Evolutionary conservation across 352 stramenopile species (phyloP).

Genomic region (Globisporangium cylindrosporum): DNA sequence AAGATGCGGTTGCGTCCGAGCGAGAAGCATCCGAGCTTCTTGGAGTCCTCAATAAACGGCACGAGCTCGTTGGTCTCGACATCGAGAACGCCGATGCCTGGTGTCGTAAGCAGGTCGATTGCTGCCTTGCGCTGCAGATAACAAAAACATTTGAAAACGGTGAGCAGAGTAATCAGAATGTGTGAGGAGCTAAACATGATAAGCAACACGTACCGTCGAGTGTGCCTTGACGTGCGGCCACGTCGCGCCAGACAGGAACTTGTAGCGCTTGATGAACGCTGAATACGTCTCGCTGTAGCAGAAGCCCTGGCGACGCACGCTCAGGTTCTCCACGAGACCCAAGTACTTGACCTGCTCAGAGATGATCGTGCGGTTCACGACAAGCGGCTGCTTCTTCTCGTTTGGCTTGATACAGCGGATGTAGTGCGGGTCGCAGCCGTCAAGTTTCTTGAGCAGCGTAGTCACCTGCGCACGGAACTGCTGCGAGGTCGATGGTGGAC

Average conservation of each 20-base stretch:
- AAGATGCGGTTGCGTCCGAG: slow-evolving; percentile 90
- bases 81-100: slow-evolving; percentile 55
- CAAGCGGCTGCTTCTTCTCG: slow-evolving; percentile 77
- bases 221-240: slow-evolving; percentile 64
- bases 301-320: slow-evolving; percentile 81
- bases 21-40: slow-evolving; percentile 73
- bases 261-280: slow-evolving; percentile 84
- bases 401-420: slow-evolving; percentile 92
- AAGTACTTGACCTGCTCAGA: slow-evolving; percentile 78
- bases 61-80: slow-evolving; percentile 47
- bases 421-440: slow-evolving; percentile 88
- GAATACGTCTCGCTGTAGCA: slow-evolving; percentile 82
- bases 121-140: slow-evolving; percentile 54
- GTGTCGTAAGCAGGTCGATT: slow-evolving; percentile 67
- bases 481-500: slow-evolving; percentile 76
- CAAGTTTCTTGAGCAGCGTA: slow-evolving; percentile 80
- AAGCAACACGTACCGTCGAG: slow-evolving; percentile 34
- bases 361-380: slow-evolving; percentile 65
- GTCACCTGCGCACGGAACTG: slow-evolving; percentile 81
- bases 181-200: neutral
- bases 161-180: neutral
- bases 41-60: slow-evolving; percentile 73
- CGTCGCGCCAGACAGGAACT: slow-evolving; percentile 76
- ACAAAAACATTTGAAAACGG: neutral
- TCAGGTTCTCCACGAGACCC: slow-evolving; percentile 80